Conservation (phyloP, 2,329 filamentous ascomycete species). For the Triangularia verruculosa region DNA sequence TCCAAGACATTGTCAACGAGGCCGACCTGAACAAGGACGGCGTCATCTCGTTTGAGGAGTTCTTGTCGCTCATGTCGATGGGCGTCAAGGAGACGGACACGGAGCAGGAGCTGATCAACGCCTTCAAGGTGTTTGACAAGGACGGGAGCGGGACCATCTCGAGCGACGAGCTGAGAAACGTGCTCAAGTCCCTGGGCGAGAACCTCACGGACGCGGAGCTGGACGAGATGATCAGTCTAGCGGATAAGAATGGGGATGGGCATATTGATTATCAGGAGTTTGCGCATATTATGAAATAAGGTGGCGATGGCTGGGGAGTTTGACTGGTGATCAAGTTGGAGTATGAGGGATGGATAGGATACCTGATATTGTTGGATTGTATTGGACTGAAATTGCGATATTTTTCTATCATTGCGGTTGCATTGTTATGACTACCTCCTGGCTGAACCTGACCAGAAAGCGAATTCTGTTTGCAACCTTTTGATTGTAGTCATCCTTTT, state of each 20-base stretch:
- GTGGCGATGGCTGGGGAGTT: neutral
- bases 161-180: conserved; percentile 57
- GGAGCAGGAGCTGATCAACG: conserved; percentile 62
- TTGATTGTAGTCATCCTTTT: no score
- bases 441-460: no score
- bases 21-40: conserved; percentile 63
- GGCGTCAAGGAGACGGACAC: conserved; percentile 61
- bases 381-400: neutral
- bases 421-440: no score
- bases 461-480: neutral
- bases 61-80: conserved; percentile 64
- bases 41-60: conserved; percentile 64
- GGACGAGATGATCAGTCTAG: conserved; percentile 63
- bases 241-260: conserved; percentile 62
- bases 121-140: conserved; percentile 65
- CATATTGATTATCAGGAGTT: conserved; percentile 56
- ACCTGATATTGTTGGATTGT: neutral
- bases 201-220: conserved; percentile 62
- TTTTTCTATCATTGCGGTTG: neutral
- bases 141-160: conserved; percentile 65
- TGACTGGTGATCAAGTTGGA: neutral
- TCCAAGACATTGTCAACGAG: conserved; percentile 66
- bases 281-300: conserved; percentile 29
- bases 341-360: neutral
- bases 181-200: conserved; percentile 64